These are phyloP conservation scores for Colletotrichum spinosum DNA, from an alignment of 2,329 filamentous ascomycete species.

Conservation along the genomic window DNA sequence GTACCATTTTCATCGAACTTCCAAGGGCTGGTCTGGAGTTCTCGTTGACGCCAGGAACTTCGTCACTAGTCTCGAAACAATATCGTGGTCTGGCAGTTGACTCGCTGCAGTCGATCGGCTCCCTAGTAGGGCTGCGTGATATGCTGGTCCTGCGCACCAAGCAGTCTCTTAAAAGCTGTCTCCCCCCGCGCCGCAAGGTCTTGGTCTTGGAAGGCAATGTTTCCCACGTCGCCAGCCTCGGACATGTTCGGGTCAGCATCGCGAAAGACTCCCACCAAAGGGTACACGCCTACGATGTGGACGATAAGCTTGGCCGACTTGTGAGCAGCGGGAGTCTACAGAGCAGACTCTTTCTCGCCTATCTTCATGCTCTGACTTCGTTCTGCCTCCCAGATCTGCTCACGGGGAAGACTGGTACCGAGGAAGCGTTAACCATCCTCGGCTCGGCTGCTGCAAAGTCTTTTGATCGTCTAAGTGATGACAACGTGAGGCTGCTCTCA, in stretches of 20 bases:
- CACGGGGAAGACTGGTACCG: slow-evolving; percentile 63
- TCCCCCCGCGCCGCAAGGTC: slow-evolving; percentile 51
- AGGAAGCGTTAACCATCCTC: slow-evolving; percentile 63
- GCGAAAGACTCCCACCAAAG: slow-evolving; percentile 29
- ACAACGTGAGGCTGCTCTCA: slow-evolving; percentile 49
- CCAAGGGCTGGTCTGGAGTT: slow-evolving; percentile 5
- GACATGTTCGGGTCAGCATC: slow-evolving; percentile 53
- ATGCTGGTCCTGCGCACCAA: slow-evolving; percentile 58
- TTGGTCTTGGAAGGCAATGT: slow-evolving; percentile 4
- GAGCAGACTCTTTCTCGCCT: slow-evolving; percentile 62
- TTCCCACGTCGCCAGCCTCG: slow-evolving; percentile 34
- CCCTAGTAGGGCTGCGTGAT: slow-evolving; percentile 60
- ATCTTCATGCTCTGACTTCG: slow-evolving; percentile 67
- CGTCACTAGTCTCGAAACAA: slow-evolving; percentile 57
- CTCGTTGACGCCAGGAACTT: not conserved
- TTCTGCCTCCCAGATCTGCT: slow-evolving; percentile 62
- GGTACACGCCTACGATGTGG: slow-evolving; percentile 60
- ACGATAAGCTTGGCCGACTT: slow-evolving; percentile 61
- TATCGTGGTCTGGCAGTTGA: slow-evolving; percentile 64
- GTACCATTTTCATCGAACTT: not conserved
- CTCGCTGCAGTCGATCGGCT: slow-evolving; percentile 55
- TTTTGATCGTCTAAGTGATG: slow-evolving; percentile 51
- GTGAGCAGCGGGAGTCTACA: slow-evolving; percentile 61
- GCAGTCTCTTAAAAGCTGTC: slow-evolving; percentile 46
- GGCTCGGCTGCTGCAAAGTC: slow-evolving; percentile 61